Base-by-base conservation (phyloP, 2,329 filamentous ascomycete genomes). In the Fusarium anguioides region DNA sequence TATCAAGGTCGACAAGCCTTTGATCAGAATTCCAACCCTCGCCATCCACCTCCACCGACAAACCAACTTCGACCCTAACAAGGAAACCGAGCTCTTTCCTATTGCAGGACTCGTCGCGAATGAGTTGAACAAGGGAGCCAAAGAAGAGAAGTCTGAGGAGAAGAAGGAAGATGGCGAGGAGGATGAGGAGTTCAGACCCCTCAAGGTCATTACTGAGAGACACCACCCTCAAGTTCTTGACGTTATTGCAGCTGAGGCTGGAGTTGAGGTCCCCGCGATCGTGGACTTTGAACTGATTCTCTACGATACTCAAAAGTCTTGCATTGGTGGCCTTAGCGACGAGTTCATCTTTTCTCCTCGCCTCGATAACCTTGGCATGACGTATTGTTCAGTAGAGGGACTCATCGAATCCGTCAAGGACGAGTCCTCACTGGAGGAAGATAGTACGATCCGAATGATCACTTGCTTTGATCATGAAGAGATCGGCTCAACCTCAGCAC, bases 401-500 rank as follows among this genome's bases (percentile, higher is more conserved):
- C 84, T 99, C 56, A 93, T 98, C 72, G 86, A 90, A 66, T 97
- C 95, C 1, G 82, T 96, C 24, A 80, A 84, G 20, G 84, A 87
- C 4, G 77, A 86, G 14, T 81, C 83, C 6, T 86, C 90, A 8
- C 86, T 98, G 26, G 88, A 93, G 40, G 80, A 90, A 21, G 95
- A 97, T 75, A 83, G 87, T 5, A 90, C 88, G 18, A 97, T 98
- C 74, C 93, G 96, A 42, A 84, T 99, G n/a, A 91, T 96, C 70
- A 91, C 94, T 33, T 92, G 95, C 79, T 99, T 99, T 78, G 96
- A 99, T 77, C 94, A 99, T 81, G 96, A 99, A 80, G 96, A 99
- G 77, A 96, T 99, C 74, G 96, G 96, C 52, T 97, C 93, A 64
- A 89, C 87, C 58, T 97, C 94, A 4, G 94, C 95, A 7, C 96